Evolutionary conservation across 1,139 yeast species (phyloP), one percentile per base, ranked within the genome.

Genomic region (Lodderomyces margitis): DNA sequence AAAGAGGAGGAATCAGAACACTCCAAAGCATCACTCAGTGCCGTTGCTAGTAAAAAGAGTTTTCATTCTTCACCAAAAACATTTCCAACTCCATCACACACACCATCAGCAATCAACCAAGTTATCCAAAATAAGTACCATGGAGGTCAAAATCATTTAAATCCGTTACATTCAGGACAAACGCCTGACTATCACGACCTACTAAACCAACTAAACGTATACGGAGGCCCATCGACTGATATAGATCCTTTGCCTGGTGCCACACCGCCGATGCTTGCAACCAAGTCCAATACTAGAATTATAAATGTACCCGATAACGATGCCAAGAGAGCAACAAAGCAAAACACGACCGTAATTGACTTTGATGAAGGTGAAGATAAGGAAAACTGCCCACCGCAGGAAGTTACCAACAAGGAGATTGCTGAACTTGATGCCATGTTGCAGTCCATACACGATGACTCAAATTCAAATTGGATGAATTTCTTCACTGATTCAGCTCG

Each of bases 171-270:
- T 30, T 44, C 48, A 8, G 48, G 45, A 19, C 50, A 49, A 21
- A 57, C 66, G 3, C 67, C 71, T 1, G 73, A 69, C 36, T 65
- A 65, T 46, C 68, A 70, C 46, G 80, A 74, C 36, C 66, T 75
- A 53, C 64, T 74, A 57, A 69, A 69, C 48, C 80, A 75, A 51
- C 54, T 75, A 41, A 75, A 74, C 45, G 60, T 64, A 32, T 72
- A 67, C 45, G 78, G 78, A 19, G 80, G 79, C 0, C 81, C 81
- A 7, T 59, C 75, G 46, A 76, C 81, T 3, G 81, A 76, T 50
- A 74, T 76, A 28, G 81, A 76, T 54, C 76, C 76, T 3, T 57
- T 71, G 38, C 75, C 75, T 2, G 66, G 65, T 5, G 58, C 60
- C 3, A 70, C 77, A 0, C 77, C 77, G 5, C 78, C 78, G 12